Conservation (phyloP, 768 basidiomycete genomes). For the Russula olivacea region DNA sequence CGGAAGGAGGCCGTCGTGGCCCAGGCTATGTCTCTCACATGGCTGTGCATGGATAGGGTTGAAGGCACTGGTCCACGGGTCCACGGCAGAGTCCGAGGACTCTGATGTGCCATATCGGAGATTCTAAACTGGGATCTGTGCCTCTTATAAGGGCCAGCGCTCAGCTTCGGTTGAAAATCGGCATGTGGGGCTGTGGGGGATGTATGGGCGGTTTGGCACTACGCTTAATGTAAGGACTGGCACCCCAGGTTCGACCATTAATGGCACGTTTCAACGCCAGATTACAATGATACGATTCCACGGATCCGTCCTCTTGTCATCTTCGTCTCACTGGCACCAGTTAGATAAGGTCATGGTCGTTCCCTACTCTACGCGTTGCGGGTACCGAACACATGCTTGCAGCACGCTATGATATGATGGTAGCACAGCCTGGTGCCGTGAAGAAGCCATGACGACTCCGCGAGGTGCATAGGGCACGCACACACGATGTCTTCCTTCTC, state of each 20-base stretch:
- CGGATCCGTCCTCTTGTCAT: neutral
- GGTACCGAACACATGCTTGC: neutral
- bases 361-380: neutral
- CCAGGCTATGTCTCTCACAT: neutral
- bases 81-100: neutral
- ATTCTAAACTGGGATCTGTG: neutral
- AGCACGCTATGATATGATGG: neutral
- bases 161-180: too few relatives aligned
- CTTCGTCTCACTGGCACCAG: neutral
- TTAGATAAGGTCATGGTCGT: neutral
- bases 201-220: neutral
- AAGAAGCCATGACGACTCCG: constrained; percentile 2
- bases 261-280: neutral
- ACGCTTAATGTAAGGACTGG: neutral
- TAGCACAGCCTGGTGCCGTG: neutral
- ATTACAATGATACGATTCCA: neutral
- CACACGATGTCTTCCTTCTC: neutral
- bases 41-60: neutral
- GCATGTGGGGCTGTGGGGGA: neutral
- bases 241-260: too few relatives aligned
- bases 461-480: neutral
- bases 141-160: neutral
- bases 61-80: too few relatives aligned
- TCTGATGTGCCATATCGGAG: neutral
- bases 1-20: neutral